Conservation (phyloP, 305 asterid species). For the Andrographis paniculata region DNA sequence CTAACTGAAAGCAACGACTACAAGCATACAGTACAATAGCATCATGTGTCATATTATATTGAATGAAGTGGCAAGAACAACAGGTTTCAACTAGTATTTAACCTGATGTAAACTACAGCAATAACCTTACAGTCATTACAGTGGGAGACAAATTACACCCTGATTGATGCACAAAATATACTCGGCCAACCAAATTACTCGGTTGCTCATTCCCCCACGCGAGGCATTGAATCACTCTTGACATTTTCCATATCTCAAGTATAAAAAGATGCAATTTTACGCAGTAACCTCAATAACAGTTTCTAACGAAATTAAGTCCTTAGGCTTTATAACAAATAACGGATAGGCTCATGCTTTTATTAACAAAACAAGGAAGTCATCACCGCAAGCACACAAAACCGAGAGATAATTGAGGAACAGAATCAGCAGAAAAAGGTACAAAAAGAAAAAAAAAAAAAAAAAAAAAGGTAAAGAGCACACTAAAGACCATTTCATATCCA, state of each 20-base stretch:
- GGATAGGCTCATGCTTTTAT: not conserved
- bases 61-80: slow-evolving; percentile 4
- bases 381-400: not conserved
- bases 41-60: not conserved
- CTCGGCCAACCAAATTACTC: not conserved
- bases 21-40: not conserved
- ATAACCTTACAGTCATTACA: not conserved
- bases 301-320: not conserved
- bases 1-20: not conserved
- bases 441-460: slow-evolving; percentile 1
- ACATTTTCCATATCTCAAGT: slow-evolving; percentile 2
- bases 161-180: not conserved
- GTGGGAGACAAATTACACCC: not conserved
- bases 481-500: not conserved
- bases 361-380: not conserved
- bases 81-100: not conserved
- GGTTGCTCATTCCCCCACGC: not conserved
- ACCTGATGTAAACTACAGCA: not conserved
- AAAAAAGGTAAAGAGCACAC: too few species aligned
- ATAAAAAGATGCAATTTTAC: too few species aligned
- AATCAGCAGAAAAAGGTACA: not conserved
- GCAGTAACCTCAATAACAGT: not conserved
- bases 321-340: not conserved
- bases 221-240: not conserved
- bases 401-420: not conserved